These are phyloP conservation scores for Naganishia antarctica DNA, from an alignment of 768 basidiomycete genomes.

Conservation along the genomic window DNA sequence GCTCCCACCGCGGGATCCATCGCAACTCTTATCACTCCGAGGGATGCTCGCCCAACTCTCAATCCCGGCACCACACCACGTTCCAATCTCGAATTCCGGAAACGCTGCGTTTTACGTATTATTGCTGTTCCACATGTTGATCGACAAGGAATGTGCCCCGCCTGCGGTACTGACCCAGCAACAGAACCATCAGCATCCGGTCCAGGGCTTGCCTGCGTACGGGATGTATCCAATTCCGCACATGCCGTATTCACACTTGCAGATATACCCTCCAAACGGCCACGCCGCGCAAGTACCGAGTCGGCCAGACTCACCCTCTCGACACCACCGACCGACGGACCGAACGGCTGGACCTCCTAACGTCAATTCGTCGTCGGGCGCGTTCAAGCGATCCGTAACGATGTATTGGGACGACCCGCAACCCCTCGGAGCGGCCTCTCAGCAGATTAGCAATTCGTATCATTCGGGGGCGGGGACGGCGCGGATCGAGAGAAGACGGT, in stretches of 20 bases:
- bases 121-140: conserved; percentile 44
- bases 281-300: neutral
- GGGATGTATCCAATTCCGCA: neutral
- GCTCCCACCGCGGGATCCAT: conserved; percentile 13
- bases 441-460: neutral
- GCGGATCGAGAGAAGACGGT: conserved; percentile 8
- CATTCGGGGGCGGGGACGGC: too few relatives aligned
- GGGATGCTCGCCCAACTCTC: conserved; percentile 39
- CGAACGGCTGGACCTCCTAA: neutral
- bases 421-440: conserved; percentile 13
- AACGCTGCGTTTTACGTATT: conserved; percentile 48
- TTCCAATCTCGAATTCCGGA: conserved; percentile 45
- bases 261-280: conserved; percentile 28
- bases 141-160: conserved; percentile 30
- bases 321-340: neutral
- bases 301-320: conserved; percentile 12
- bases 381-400: conserved; percentile 39
- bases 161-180: conserved; percentile 25
- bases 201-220: conserved; percentile 1
- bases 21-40: conserved; percentile 33
- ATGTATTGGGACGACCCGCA: conserved; percentile 48
- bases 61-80: conserved; percentile 39
- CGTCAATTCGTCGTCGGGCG: neutral
- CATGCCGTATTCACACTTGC: conserved; percentile 22
- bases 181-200: neutral